Conservation (phyloP, 2,329 filamentous ascomycete genomes). For the Nothophoma quercina region DNA sequence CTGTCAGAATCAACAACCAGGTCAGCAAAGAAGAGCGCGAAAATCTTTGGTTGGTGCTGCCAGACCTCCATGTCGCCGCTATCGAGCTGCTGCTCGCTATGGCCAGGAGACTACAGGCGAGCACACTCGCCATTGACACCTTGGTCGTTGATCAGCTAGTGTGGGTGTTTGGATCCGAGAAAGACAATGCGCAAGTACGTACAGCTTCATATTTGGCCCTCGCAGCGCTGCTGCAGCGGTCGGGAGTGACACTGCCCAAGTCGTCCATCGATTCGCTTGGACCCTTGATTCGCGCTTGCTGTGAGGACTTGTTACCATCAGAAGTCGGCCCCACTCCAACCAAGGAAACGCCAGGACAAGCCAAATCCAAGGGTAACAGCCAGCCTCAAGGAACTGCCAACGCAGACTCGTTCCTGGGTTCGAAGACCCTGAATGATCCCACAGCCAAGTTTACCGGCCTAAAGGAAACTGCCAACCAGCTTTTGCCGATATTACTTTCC, state of each 20-base stretch:
- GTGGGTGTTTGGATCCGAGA: conserved; percentile 71
- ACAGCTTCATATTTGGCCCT: conserved; percentile 67
- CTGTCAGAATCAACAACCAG: conserved; percentile 71
- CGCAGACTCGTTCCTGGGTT: conserved; percentile 74
- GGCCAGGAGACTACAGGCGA: conserved; percentile 64
- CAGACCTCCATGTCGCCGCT: conserved; percentile 76
- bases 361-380: conserved; percentile 50
- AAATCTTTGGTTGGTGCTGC: conserved; percentile 75
- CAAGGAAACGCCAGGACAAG: conserved; percentile 50
- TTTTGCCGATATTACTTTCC: conserved; percentile 70
- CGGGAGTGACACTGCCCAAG: conserved; percentile 73
- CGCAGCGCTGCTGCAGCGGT: conserved; percentile 63
- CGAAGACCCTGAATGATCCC: conserved; percentile 40
- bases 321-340: conserved; percentile 46
- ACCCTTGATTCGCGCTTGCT: conserved; percentile 71
- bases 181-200: conserved; percentile 62
- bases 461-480: conserved; percentile 62
- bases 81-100: conserved; percentile 68
- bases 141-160: conserved; percentile 74
- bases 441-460: conserved; percentile 56
- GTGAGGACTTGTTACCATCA: conserved; percentile 72
- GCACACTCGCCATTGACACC: conserved; percentile 66
- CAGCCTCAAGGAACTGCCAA: conserved; percentile 60
- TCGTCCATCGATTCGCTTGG: conserved; percentile 69
- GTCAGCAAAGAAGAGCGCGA: conserved; percentile 83